A percentile compares a stretch with the other conserved stretches of the same genome.
Evolutionary conservation across 139 green algal species (phyloP).

Genomic region (Gonium pectorale): DNA sequence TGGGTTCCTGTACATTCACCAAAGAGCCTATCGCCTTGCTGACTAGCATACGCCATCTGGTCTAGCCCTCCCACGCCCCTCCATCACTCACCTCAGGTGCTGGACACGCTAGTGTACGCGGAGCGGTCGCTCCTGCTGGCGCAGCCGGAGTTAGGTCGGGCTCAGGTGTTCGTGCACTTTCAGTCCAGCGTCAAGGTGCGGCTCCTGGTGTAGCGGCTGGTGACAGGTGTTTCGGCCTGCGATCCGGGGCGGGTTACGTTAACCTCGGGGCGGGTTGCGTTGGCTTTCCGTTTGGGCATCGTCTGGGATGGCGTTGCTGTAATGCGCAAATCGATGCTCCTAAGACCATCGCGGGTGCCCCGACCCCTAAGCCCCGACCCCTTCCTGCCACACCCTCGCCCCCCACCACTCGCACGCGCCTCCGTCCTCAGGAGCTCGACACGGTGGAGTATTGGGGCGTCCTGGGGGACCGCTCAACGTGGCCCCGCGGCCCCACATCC

Average conservation of each 20-base stretch:
- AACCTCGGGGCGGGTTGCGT: too few species aligned
- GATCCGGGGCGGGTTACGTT: too few species aligned
- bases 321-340: too few species aligned
- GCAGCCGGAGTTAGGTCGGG: conserved; percentile 55
- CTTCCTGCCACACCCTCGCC: neutral
- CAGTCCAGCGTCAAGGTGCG: conserved; percentile 69
- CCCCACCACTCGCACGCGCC: neutral
- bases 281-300: too few species aligned
- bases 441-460: conserved; percentile 76
- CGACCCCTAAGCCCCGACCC: neutral
- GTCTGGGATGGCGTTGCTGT: too few species aligned
- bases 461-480: conserved; percentile 69
- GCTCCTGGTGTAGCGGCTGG: too few species aligned
- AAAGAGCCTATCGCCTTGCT: too few species aligned
- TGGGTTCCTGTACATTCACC: too few species aligned
- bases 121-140: conserved; percentile 71
- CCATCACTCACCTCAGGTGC: conserved; percentile 78
- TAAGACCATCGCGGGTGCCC: too few species aligned
- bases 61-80: too few species aligned
- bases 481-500: conserved; percentile 63
- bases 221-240: too few species aligned
- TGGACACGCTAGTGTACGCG: conserved; percentile 85
- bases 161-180: conserved; percentile 85
- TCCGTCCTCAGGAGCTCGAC: conserved; percentile 61
- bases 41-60: too few species aligned